Base-by-base conservation (phyloP, 768 basidiomycete species). In the Postia placenta region DNA sequence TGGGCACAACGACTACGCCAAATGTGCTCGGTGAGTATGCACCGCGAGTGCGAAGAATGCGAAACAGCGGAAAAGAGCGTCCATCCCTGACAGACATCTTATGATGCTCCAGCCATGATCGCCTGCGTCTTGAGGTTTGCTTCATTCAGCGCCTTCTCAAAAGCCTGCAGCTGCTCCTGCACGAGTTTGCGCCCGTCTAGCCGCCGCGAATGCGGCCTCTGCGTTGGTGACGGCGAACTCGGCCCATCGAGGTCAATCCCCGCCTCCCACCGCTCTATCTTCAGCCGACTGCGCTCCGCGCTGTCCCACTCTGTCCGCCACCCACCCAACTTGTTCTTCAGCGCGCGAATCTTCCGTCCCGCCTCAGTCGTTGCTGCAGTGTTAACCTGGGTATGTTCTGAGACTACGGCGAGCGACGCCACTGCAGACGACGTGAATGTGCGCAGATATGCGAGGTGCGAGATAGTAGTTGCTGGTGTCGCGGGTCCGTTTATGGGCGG, bases 381-480 rank as follows among this genome's bases (percentile, higher is more conserved):
- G 59, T 91, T 90, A 43, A 92, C 88, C 62, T 94, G 91, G 12
- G 89, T 86, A 51, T 92, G 87, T 59, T 94, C 91, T 22, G 86
- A 89, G 55, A 92, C 80, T 27, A 81, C 78, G 2, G 82, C 76
- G 39, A 94, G 75, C 11, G 88, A 85, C 20, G 82, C 69, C 40
- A 86, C 81, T 45, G 92, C 78, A 7, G 87, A 85, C 7, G 81
- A 64, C 0, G 91, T 93, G 62, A 81, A 76, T 20, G 80, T 75
- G 37, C 90, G 84, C 49, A 92, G 71, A 54, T 86, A 75, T 2
- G 79, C 71, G 42, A 93, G 72, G 49, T 87, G 83, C 1, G 81
- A 74, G 41, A 88, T 73, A 0, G 83, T 73, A 40, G 70, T 70
- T 11, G 78, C 74, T 22, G 83, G 74, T 4, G 86, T 84, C 15